These are phyloP conservation scores for Mycena metata DNA, from an alignment of 768 basidiomycete species.

Conservation along the genomic window DNA sequence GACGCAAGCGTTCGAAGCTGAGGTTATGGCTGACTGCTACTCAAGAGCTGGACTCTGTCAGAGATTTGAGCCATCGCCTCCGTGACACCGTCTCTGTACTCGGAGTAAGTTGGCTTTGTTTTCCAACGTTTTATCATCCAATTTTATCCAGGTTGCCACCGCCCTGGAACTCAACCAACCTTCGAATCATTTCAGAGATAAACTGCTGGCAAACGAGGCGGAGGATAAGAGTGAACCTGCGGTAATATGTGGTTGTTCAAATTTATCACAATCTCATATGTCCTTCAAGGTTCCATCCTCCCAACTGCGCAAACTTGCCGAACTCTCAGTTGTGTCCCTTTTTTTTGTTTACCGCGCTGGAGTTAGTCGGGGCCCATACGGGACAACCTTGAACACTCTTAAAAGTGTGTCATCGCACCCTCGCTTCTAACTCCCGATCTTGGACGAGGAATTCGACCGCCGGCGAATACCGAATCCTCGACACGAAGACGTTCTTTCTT, in stretches of 20 bases:
- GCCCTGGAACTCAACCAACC: not conserved
- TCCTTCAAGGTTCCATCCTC: not conserved
- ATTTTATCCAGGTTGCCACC: not conserved
- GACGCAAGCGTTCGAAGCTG: not conserved
- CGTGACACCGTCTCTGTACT: not conserved
- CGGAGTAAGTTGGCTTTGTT: not conserved
- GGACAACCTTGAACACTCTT: no score
- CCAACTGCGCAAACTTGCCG: not conserved
- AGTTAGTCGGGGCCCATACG: no score
- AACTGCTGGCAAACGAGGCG: not conserved
- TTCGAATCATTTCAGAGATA: not conserved
- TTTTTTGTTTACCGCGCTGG: conserved; percentile 11
- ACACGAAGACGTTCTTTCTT: no score
- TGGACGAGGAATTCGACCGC: no score
- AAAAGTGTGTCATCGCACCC: not conserved
- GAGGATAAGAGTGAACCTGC: not conserved
- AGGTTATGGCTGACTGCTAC: not conserved
- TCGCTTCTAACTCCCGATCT: not conserved
- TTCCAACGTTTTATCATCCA: not conserved
- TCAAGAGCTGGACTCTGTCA: not conserved
- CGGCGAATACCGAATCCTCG: no score
- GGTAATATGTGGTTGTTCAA: not conserved
- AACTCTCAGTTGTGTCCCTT: not conserved
- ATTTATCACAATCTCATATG: not conserved
- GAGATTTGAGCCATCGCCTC: not conserved